phyloP scores from a whole-genome alignment of 2,329 filamentous ascomycete species.

The Rhexocercosporidium sp. region DNA sequence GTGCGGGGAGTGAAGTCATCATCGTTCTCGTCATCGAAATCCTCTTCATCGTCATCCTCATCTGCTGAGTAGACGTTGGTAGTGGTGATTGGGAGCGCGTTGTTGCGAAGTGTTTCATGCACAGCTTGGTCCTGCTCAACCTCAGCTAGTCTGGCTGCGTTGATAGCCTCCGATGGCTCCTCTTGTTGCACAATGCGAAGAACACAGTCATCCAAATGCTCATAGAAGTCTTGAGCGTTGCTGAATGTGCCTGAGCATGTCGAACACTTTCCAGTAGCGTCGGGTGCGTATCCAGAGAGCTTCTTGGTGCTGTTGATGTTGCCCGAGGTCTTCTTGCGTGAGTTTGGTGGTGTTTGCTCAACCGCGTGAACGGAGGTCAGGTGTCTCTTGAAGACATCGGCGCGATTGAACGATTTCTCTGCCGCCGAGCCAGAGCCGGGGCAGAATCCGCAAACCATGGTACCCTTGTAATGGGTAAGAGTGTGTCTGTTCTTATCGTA shows the following conservation, averaged over 20 bases:
- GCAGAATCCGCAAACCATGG: conserved; percentile 97
- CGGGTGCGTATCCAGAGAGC: conserved; percentile 71
- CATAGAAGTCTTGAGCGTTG: conserved; percentile 95
- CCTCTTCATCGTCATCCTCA: conserved; percentile 56
- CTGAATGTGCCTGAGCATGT: conserved; percentile 86
- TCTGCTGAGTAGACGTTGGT: conserved; percentile 54
- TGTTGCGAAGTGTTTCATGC: conserved; percentile 66
- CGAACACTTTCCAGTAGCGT: conserved; percentile 86
- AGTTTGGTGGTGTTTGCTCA: conserved; percentile 91
- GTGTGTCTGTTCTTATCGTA: conserved; percentile 99
- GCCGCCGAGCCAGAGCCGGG: conserved; percentile 84
- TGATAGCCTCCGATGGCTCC: conserved; percentile 71
- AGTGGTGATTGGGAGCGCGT: conserved; percentile 47
- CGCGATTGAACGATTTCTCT: conserved; percentile 95
- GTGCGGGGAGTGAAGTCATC: conserved; percentile 60
- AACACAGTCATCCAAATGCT: conserved; percentile 84
- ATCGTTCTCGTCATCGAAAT: conserved; percentile 61
- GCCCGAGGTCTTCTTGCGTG: conserved; percentile 68
- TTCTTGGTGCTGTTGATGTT: conserved; percentile 51
- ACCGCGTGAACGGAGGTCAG: conserved; percentile 91
- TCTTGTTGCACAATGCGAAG: conserved; percentile 74
- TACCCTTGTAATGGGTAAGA: conserved; percentile 95
- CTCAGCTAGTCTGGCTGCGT: conserved; percentile 68
- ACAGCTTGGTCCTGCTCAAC: conserved; percentile 69
- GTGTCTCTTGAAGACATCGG: conserved; percentile 97